phyloP scores from a whole-genome alignment of 768 basidiomycete species.

The Tricholoma furcatifolium region DNA sequence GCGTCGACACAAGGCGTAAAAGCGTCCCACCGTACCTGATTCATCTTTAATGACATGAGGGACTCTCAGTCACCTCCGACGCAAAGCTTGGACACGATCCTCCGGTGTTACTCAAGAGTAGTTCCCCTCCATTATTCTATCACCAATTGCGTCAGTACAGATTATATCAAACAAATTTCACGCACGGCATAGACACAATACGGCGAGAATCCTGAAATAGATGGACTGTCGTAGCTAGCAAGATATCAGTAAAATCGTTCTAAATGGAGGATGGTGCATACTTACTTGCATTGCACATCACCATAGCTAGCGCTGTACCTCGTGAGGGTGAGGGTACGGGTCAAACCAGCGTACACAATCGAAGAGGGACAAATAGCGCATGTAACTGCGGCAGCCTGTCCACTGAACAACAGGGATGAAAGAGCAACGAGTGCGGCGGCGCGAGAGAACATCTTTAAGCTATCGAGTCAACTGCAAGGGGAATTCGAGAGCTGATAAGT shows the following conservation, averaged over 20 bases:
- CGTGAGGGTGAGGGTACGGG: constrained; percentile 6
- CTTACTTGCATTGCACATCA: constrained; percentile 13
- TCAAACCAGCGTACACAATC: constrained; percentile 9
- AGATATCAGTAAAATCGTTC: not conserved
- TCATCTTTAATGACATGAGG: not conserved
- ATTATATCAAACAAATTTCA: not conserved
- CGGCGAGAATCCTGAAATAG: constrained; percentile 8
- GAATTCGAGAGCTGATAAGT: not conserved
- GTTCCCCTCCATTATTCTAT: constrained; percentile 8
- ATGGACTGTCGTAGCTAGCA: constrained; percentile 5
- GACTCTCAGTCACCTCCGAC: not conserved
- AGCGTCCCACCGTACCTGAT: too few species aligned
- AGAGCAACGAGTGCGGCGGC: not conserved
- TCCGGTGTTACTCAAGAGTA: constrained; percentile 14
- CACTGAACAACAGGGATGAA: not conserved
- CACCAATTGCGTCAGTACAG: not conserved
- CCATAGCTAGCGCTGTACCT: not conserved
- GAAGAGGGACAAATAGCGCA: constrained; percentile 12
- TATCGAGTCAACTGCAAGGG: too few species aligned
- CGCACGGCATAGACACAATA: constrained; percentile 4
- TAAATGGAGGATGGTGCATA: not conserved
- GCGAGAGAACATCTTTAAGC: not conserved
- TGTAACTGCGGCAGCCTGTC: constrained; percentile 1
- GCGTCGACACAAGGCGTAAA: too few species aligned
- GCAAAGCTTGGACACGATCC: constrained; percentile 10